phyloP scores from a whole-genome alignment of 257 asterid genomes.

The Capsicum baccatum region DNA sequence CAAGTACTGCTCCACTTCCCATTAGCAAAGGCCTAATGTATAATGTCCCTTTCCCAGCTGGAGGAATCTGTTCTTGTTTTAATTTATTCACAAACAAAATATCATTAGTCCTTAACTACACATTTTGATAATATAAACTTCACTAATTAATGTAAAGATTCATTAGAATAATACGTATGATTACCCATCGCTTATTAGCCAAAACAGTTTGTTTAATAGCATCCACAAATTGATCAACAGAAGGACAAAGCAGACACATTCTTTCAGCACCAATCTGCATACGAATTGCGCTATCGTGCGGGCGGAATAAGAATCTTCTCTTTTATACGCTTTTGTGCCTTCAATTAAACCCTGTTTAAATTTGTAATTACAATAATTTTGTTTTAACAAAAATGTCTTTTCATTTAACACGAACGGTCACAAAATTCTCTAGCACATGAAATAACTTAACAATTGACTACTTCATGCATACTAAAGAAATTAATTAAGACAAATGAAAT shows the following conservation, averaged over 20 bases:
- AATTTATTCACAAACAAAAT: slow-evolving; percentile 27
- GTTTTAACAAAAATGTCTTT: too few relatives aligned
- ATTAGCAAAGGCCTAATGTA: slow-evolving; percentile 57
- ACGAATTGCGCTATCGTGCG: slow-evolving; percentile 64
- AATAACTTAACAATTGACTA: not conserved
- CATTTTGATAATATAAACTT: not conserved
- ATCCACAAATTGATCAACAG: slow-evolving; percentile 56
- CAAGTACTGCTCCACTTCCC: slow-evolving; percentile 76
- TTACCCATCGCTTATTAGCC: slow-evolving; percentile 76
- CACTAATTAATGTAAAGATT: not conserved
- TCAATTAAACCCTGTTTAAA: slow-evolving; percentile 39
- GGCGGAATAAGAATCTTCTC: slow-evolving; percentile 69
- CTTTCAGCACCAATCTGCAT: slow-evolving; percentile 86
- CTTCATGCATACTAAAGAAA: not conserved
- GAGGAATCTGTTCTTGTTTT: slow-evolving; percentile 69
- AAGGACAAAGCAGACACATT: slow-evolving; percentile 74
- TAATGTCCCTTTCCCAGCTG: slow-evolving; percentile 77
- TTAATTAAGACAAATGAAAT: too few relatives aligned
- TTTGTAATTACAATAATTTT: not conserved
- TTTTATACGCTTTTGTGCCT: slow-evolving; percentile 69
- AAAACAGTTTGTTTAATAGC: slow-evolving; percentile 75
- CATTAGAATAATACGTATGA: not conserved
- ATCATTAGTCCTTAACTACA: not conserved
- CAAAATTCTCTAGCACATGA: not conserved
- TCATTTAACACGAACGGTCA: not conserved